Percentiles rank a stretch among this genome's conserved stretches.
phyloP scores from a whole-genome alignment of 495 filamentous ascomycete species.

The Penicillium crystallinum region DNA sequence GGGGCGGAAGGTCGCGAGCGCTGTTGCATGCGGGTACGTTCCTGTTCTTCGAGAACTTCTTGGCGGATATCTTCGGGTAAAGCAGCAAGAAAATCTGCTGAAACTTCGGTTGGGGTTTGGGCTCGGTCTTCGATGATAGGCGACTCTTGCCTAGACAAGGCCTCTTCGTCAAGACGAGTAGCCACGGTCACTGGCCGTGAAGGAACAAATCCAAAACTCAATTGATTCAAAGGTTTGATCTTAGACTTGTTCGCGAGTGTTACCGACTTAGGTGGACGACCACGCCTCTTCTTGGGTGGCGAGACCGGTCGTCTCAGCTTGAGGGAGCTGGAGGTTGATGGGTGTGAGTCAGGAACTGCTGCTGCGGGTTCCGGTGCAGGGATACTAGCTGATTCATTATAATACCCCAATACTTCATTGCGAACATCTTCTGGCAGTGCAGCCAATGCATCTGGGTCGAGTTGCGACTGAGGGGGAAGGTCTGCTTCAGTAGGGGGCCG shows the following conservation, averaged over 20 bases:
- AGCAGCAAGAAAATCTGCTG: conserved; percentile 70
- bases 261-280: conserved; percentile 34
- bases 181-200: conserved; percentile 19
- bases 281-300: conserved; percentile 55
- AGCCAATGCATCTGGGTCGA: conserved; percentile 69
- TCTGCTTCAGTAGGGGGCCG: conserved; percentile 10
- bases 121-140: conserved; percentile 22
- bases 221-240: conserved; percentile 55
- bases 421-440: conserved; percentile 80
- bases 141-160: conserved; percentile 13
- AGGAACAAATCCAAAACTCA: conserved; percentile 63
- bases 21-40: conserved; percentile 49
- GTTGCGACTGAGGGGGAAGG: conserved; percentile 50
- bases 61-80: conserved; percentile 73
- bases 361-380: conserved; percentile 16
- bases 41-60: conserved; percentile 72
- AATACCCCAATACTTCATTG: conserved; percentile 69
- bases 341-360: conserved; percentile 45
- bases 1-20: conserved; percentile 30
- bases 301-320: conserved; percentile 47
- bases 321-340: conserved; percentile 27
- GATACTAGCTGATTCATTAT: conserved; percentile 30
- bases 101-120: conserved; percentile 59
- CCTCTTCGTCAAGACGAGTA: conserved; percentile 1
- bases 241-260: conserved; percentile 38